Evolutionary conservation across 2,329 filamentous ascomycete genomes (phyloP), one percentile per base, ranked within the genome.

Genomic region (Xylaria sp.): DNA sequence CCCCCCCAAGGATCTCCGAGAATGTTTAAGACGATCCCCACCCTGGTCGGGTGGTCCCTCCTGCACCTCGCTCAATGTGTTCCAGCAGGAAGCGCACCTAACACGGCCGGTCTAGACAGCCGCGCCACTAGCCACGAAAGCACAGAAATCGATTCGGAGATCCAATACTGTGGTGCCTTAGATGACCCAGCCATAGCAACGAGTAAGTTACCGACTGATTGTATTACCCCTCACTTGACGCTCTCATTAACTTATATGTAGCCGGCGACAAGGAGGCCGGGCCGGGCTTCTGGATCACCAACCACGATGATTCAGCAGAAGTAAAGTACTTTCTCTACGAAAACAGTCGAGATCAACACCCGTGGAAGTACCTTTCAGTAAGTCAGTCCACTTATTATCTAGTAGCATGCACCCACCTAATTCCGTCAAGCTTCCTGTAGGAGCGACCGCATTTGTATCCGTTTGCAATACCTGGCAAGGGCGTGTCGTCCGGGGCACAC

Each of bases 311-410:
- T n/a, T 64, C 61, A 32, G 32, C 67, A 11, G 72, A 70, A 24
- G 65, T 51, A 17, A 56, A 68, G n/a, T 76, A 72, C 67, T 76
- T 75, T 51, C 50, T 77, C 2, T 73, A 75, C 64, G 75, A 77
- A 58, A 76, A 75, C 53, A 70, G 65, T 48, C 68, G 70, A 6
- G 75, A 77, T 50, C 48, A 71, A 1, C 72, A 72, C 30, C 72
- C 75, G 6, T 77, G 75, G 75, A 76, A 77, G 64, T 75, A 76
- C 48, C 62, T 74, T 47, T 54, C 66, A 42, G 75, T 75, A 65
- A 59, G 74, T 61, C 51, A 9, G 1, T 27, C 27, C 21, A 5
- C 27, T 27, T 19, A 32, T 6, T 39, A 17, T n/a, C 30, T 47
- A 14, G 39, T 56, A 4, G 17, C 8, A 51, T 11, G 1, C 50